Evolutionary conservation across 768 basidiomycete genomes (phyloP).

Genomic region (Auricularia sp.): DNA sequence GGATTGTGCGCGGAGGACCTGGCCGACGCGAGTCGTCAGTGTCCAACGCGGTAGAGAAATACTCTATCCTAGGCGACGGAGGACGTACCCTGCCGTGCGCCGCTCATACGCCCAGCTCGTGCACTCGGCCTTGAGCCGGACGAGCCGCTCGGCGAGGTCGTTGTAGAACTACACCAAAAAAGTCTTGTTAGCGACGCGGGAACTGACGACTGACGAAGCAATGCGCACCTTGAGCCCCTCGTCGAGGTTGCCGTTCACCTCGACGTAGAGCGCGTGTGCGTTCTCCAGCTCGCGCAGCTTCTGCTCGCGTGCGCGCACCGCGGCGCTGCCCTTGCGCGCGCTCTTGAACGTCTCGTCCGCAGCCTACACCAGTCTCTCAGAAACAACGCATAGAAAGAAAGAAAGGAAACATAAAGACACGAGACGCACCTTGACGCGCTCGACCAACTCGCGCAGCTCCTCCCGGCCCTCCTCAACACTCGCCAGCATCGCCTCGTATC

Average conservation of each 20-base stretch:
- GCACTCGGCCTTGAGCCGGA: constrained; percentile 66
- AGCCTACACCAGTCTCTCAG: not conserved
- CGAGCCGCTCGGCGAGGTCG: constrained; percentile 61
- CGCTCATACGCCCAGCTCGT: constrained; percentile 63
- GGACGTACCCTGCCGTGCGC: constrained; percentile 47
- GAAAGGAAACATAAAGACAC: not conserved
- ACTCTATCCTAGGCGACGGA: not conserved
- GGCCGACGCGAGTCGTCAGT: too few species aligned
- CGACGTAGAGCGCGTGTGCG: constrained; percentile 79
- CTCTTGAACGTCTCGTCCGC: constrained; percentile 33
- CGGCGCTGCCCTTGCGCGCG: constrained; percentile 66
- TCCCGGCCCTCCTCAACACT: constrained; percentile 46
- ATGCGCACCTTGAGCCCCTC: constrained; percentile 71
- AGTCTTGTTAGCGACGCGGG: too few species aligned
- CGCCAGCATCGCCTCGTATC: constrained; percentile 58
- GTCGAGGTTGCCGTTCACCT: constrained; percentile 73
- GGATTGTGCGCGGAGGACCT: not conserved
- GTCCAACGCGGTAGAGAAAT: not conserved
- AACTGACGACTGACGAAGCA: not conserved
- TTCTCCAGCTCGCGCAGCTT: constrained; percentile 76
- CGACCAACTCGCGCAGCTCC: constrained; percentile 48
- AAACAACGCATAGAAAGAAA: not conserved
- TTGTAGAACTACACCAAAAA: constrained; percentile 66
- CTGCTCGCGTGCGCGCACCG: constrained; percentile 67
- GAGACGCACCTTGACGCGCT: constrained; percentile 51